Conservation (phyloP, 2,329 filamentous ascomycete species). For the Pseudogymnoascus sp. region DNA sequence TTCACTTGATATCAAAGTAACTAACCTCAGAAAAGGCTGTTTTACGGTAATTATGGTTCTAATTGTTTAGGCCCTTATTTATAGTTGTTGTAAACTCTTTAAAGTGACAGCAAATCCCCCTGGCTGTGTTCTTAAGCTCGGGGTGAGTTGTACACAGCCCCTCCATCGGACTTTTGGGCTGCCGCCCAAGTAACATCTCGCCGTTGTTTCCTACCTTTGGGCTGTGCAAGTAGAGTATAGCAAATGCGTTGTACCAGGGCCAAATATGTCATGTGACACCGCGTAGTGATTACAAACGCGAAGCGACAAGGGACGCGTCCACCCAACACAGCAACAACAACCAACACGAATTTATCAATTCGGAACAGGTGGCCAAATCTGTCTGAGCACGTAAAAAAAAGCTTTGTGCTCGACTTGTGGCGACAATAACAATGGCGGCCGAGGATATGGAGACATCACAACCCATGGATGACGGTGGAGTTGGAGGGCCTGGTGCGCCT, state of each 20-base stretch:
- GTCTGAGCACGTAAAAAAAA: neutral
- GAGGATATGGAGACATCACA: slow-evolving; percentile 52
- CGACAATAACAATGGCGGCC: slow-evolving; percentile 20
- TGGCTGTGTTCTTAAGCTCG: neutral
- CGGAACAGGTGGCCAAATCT: neutral
- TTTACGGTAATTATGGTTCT: neutral
- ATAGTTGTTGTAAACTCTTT: neutral
- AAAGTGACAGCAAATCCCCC: neutral
- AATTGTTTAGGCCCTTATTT: neutral
- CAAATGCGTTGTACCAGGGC: neutral
- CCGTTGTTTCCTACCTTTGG: neutral
- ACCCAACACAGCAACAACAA: neutral
- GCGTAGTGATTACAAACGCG: slow-evolving; percentile 6
- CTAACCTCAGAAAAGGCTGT: neutral
- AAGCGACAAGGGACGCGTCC: slow-evolving; percentile 2
- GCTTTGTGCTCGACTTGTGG: neutral
- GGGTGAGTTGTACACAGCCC: neutral
- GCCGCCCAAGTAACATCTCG: neutral
- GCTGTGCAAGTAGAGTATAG: neutral
- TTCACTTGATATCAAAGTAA: neutral
- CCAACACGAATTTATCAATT: neutral
- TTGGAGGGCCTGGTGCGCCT: slow-evolving; percentile 82
- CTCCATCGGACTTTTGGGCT: neutral
- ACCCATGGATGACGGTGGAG: slow-evolving; percentile 63
- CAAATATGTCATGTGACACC: slow-evolving; percentile 2